phyloP scores from a whole-genome alignment of 768 basidiomycete species.

The Suillus spraguei region DNA sequence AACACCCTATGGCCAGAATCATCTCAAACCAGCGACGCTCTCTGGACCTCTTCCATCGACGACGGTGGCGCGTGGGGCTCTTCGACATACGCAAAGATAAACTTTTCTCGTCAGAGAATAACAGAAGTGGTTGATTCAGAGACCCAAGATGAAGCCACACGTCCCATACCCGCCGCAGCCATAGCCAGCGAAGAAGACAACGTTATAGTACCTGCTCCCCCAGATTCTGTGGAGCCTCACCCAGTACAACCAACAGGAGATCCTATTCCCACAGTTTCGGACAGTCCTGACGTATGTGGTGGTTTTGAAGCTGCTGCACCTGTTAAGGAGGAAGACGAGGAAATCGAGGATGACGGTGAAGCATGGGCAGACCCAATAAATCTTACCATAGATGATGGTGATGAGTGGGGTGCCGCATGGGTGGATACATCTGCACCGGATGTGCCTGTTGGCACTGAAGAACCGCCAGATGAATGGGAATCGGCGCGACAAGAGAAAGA shows the following conservation, averaged over 20 bases:
- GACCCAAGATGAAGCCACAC: constrained; percentile 1
- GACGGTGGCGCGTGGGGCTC: constrained; percentile 12
- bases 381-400: constrained; percentile 6
- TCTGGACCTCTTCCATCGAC: constrained; percentile 40
- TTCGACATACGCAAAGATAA: constrained; percentile 20
- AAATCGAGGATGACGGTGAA: constrained; percentile 19
- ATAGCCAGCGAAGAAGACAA: constrained; percentile 2
- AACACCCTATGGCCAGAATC: constrained; percentile 51
- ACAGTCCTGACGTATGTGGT: constrained; percentile 47
- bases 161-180: neutral
- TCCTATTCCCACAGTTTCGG: constrained; percentile 9
- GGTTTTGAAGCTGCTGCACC: constrained; percentile 43
- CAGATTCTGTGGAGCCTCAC: constrained; percentile 8
- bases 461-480: constrained; percentile 68
- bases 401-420: constrained; percentile 49
- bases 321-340: constrained; percentile 17
- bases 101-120: constrained; percentile 6
- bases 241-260: constrained; percentile 10
- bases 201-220: neutral
- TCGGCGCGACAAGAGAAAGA: constrained; percentile 57
- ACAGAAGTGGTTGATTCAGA: constrained; percentile 4
- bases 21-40: constrained; percentile 38
- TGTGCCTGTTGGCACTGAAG: constrained; percentile 19
- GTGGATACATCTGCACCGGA: constrained; percentile 22
- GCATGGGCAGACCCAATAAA: constrained; percentile 14